A percentile compares a stretch with the other conserved stretches of the same genome.
phyloP scores from a whole-genome alignment of 164 flowering plant genomes.

The Aristolochia contorta region DNA sequence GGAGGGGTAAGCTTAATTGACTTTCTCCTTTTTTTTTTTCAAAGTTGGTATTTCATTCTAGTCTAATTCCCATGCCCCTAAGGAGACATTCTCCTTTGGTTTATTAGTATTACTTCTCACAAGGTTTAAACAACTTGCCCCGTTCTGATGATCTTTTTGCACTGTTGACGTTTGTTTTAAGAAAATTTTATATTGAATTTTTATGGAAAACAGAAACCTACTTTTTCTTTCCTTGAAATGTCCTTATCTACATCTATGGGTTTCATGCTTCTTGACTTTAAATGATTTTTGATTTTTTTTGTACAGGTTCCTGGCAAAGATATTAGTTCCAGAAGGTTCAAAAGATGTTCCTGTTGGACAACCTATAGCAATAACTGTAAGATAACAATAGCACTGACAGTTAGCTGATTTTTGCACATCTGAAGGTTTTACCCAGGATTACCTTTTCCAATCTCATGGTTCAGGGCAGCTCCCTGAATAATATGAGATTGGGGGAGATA shows the following conservation, averaged over 20 bases:
- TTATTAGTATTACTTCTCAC: not conserved
- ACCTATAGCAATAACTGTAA: conserved; percentile 65
- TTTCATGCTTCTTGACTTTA: not conserved
- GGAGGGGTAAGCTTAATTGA: conserved; percentile 61
- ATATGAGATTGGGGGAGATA: no score
- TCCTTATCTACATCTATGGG: conserved; percentile 1
- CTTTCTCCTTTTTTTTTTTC: no score
- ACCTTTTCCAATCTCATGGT: no score
- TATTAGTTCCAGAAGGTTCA: conserved; percentile 86
- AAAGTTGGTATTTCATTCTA: no score
- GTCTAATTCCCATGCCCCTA: no score
- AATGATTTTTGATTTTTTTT: conserved; percentile 10
- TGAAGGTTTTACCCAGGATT: no score
- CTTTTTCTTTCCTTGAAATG: not conserved
- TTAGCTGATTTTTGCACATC: no score
- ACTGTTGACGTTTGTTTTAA: no score
- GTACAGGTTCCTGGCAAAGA: conserved; percentile 67
- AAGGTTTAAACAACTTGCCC: not conserved
- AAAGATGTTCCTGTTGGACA: conserved; percentile 87
- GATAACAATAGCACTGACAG: no score
- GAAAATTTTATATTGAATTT: not conserved
- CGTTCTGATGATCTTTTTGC: not conserved
- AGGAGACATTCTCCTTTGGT: no score
- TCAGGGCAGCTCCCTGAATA: no score
- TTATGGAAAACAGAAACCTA: not conserved